A percentile compares a stretch with the other conserved stretches of the same genome.
Conservation (phyloP, 2,329 filamentous ascomycete genomes). For the Fusarium subtropicale region DNA sequence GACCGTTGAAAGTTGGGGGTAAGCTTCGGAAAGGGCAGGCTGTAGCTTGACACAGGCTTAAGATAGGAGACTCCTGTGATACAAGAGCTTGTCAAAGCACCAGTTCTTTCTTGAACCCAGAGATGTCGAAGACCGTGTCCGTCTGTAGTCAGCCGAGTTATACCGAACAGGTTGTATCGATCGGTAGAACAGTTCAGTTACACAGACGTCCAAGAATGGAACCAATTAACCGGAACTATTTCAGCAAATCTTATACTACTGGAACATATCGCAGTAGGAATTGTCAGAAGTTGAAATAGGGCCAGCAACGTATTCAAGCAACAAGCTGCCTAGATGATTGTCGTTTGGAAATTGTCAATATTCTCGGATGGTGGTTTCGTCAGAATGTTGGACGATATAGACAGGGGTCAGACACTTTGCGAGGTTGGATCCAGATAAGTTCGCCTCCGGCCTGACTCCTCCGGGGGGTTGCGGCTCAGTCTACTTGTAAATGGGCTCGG, state of each 20-base stretch:
- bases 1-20: not conserved
- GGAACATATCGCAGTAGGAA: conserved; percentile 26
- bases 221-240: not conserved
- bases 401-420: not conserved
- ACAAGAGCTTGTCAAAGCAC: not conserved
- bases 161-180: not conserved
- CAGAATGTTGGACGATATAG: conserved; percentile 1
- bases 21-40: not conserved
- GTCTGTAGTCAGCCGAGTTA: not conserved
- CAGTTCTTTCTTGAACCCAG: not conserved
- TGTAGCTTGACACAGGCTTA: not conserved
- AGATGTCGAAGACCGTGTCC: not conserved
- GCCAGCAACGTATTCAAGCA: not conserved
- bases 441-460: conserved; percentile 12
- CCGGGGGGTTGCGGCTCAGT: conserved; percentile 20
- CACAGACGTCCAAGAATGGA: not conserved
- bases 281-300: conserved; percentile 3
- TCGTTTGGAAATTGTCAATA: not conserved
- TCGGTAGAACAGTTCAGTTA: not conserved
- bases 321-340: not conserved
- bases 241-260: conserved; percentile 12
- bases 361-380: not conserved
- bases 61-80: not conserved
- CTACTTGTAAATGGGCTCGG: conserved; percentile 10
- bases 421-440: not conserved